Evolutionary conservation across 495 filamentous ascomycete species (phyloP).

Genomic region (Annulohypoxylon stygium): DNA sequence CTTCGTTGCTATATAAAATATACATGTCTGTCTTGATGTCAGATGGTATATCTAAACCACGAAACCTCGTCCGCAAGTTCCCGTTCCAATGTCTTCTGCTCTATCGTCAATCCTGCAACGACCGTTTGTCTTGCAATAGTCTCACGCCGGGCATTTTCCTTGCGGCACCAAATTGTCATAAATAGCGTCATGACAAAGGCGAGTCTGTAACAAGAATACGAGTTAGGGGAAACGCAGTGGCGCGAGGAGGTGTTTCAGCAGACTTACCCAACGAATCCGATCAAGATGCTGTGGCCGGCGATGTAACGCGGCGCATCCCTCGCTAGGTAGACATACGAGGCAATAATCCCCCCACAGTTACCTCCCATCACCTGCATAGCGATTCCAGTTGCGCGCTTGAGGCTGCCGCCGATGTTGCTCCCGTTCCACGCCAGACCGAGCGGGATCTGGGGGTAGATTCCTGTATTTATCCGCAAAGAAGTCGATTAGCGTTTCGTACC

Average conservation of each 20-base stretch:
- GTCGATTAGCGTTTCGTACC: neutral
- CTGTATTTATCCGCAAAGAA: conserved; percentile 44
- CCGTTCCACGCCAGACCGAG: conserved; percentile 82
- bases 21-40: conserved; percentile 24
- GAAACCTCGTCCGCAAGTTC: conserved; percentile 61
- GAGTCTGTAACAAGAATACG: conserved; percentile 47
- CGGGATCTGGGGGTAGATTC: conserved; percentile 79
- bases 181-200: conserved; percentile 64
- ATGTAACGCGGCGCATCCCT: conserved; percentile 71
- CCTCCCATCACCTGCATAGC: conserved; percentile 83
- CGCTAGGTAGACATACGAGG: conserved; percentile 74
- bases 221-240: conserved; percentile 6
- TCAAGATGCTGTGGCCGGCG: conserved; percentile 68
- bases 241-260: conserved; percentile 7
- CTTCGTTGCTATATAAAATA: neutral
- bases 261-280: conserved; percentile 54
- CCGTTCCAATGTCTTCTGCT: conserved; percentile 58
- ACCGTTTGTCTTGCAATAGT: conserved; percentile 36
- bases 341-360: conserved; percentile 78
- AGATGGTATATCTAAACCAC: conserved; percentile 66
- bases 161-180: conserved; percentile 68
- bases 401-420: conserved; percentile 81
- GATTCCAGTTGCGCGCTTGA: conserved; percentile 79
- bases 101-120: conserved; percentile 54
- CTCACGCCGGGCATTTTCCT: conserved; percentile 69